Evolutionary conservation across 208 protist genomes (phyloP), one percentile per base, ranked within the genome.

Genomic region (Strigomonas galati): DNA sequence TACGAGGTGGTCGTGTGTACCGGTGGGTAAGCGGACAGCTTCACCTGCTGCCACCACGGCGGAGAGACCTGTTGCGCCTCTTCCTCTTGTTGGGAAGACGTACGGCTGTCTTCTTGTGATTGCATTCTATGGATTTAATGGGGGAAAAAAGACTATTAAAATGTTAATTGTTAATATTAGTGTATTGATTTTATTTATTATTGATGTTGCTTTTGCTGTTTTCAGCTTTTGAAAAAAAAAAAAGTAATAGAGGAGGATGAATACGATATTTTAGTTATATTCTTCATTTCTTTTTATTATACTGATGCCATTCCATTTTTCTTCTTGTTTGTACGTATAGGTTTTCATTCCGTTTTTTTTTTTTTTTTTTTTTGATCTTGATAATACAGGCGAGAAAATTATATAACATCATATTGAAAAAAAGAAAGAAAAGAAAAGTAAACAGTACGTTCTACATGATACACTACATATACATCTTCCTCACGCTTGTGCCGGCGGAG

Each of bases 211-310:
- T n/a, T n/a, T n/a, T n/a, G n/a, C n/a, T n/a, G n/a, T n/a, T n/a
- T n/a, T n/a, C n/a, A n/a, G n/a, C 3, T 53, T 53, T 53, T 53
- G 19, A 57, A 57, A 30, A 57, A 9, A 57, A 3, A 32, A 31
- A 30, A 10, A 57, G 30, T 31, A 9, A 17, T n/a, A 17, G 4
- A 17, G 4, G 23, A 21, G 48, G 4, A 17, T 53, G 48, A 21
- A 15, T 53, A 15, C 19, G 48, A 21, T 4, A 53, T 21, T 4
- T 53, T 53, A 53, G 7, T 4, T 4, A n/a, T n/a, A n/a, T n/a
- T n/a, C n/a, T n/a, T n/a, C n/a, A n/a, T n/a, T n/a, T n/a, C n/a
- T n/a, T n/a, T n/a, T n/a, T n/a, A n/a, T n/a, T n/a, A n/a, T n/a
- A n/a, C n/a, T n/a, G n/a, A n/a, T n/a, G n/a, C n/a, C n/a, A n/a